A percentile compares a stretch with the other conserved stretches of the same genome.
phyloP scores from a whole-genome alignment of 1,284 basidiomycete species.

The Irpex rosettiformis region DNA sequence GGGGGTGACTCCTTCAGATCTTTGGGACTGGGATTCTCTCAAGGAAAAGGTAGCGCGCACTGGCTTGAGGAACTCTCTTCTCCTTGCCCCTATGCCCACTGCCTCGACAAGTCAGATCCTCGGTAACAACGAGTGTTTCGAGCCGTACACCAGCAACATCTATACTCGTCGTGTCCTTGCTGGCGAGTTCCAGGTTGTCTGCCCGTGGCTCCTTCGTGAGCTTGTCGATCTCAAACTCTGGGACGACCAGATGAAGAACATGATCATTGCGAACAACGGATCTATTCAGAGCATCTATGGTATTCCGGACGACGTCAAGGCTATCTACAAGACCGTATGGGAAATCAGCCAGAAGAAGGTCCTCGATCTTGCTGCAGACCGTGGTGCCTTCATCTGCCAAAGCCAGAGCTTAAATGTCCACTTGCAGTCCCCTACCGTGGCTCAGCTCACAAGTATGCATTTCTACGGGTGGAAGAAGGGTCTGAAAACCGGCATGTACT shows the following conservation, averaged over 20 bases:
- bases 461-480: constrained; percentile 99
- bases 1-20: constrained; percentile 87
- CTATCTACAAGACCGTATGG: constrained; percentile 99
- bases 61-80: constrained; percentile 93
- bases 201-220: constrained; percentile 97
- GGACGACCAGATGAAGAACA: constrained; percentile 99
- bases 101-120: constrained; percentile 98
- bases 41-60: constrained; percentile 87
- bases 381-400: constrained; percentile 98
- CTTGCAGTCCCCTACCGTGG: constrained; percentile 86
- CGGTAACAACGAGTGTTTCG: constrained; percentile 98
- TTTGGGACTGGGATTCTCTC: constrained; percentile 94
- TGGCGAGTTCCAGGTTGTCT: constrained; percentile 99
- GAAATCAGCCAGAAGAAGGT: constrained; percentile 99
- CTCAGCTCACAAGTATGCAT: constrained; percentile 98
- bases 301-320: constrained; percentile 90
- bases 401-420: constrained; percentile 92
- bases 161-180: constrained; percentile 99
- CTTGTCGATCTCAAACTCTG: constrained; percentile 94
- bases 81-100: constrained; percentile 97
- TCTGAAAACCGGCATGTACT: constrained; percentile 98
- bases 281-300: constrained; percentile 89
- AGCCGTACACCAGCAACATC: constrained; percentile 97
- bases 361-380: constrained; percentile 96
- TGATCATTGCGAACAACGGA: constrained; percentile 96